These are phyloP conservation scores for Fistulifera pelliculosa DNA, from an alignment of 108 stramenopile species.

Conservation along the genomic window DNA sequence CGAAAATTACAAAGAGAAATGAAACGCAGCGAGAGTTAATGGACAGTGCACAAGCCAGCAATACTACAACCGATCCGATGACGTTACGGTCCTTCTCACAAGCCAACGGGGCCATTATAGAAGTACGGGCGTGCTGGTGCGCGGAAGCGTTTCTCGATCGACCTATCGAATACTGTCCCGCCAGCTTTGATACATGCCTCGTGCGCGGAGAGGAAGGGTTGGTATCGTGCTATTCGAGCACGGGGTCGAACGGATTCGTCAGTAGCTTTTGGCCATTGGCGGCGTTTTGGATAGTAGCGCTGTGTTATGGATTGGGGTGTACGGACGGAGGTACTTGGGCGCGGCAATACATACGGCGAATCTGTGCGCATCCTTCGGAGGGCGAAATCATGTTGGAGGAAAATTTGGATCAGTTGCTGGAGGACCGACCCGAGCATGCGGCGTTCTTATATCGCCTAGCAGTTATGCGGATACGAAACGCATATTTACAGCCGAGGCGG, in stretches of 20 bases:
- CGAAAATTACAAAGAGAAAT: too few relatives aligned
- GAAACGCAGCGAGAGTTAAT: too few relatives aligned
- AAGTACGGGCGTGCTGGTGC: too few relatives aligned
- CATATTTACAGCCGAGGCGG: too few relatives aligned
- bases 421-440: neutral
- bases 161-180: slow-evolving; percentile 5
- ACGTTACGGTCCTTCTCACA: too few relatives aligned
- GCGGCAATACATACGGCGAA: neutral
- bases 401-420: neutral
- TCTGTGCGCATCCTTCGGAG: neutral
- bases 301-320: neutral
- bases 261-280: slow-evolving; percentile 3
- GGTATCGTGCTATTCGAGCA: neutral
- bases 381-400: neutral
- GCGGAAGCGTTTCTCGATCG: neutral
- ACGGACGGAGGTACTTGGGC: neutral
- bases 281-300: neutral
- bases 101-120: too few relatives aligned
- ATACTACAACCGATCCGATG: too few relatives aligned
- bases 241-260: neutral
- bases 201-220: neutral
- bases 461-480: too few relatives aligned
- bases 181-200: neutral
- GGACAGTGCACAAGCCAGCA: too few relatives aligned
- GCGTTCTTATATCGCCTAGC: neutral